Conservation (phyloP, 2,329 filamentous ascomycete species). For the Colletotrichum acutatum region DNA sequence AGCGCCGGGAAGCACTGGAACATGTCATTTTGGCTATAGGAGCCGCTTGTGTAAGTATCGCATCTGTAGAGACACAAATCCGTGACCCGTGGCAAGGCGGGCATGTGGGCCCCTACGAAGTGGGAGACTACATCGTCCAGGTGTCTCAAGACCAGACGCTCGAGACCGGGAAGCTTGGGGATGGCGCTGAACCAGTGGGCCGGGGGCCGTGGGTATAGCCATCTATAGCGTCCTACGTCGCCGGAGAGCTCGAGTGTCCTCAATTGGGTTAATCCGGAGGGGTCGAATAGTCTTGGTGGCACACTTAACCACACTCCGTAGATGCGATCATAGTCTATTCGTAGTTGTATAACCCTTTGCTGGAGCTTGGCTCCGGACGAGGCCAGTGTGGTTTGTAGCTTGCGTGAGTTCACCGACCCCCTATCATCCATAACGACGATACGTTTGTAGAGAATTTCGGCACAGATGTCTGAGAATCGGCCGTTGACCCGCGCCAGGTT, state of each 20-base stretch:
- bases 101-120: not conserved
- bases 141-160: not conserved
- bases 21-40: no score
- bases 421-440: not conserved
- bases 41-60: no score
- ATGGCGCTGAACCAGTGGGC: not conserved
- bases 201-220: not conserved
- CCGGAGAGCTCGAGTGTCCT: not conserved
- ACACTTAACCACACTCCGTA: not conserved
- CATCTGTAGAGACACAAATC: not conserved
- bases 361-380: not conserved
- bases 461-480: not conserved
- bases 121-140: accelerated
- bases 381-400: not conserved
- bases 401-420: not conserved
- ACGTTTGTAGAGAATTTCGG: not conserved
- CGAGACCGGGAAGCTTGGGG: not conserved
- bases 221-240: not conserved
- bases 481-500: not conserved
- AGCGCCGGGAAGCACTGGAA: not conserved
- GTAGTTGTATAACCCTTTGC: not conserved
- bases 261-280: not conserved
- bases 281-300: not conserved
- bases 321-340: not conserved
- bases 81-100: not conserved